Evolutionary conservation across 2,329 filamentous ascomycete species (phyloP), one percentile per base, ranked within the genome.

Genomic region (Paracoccidioides lutzii): DNA sequence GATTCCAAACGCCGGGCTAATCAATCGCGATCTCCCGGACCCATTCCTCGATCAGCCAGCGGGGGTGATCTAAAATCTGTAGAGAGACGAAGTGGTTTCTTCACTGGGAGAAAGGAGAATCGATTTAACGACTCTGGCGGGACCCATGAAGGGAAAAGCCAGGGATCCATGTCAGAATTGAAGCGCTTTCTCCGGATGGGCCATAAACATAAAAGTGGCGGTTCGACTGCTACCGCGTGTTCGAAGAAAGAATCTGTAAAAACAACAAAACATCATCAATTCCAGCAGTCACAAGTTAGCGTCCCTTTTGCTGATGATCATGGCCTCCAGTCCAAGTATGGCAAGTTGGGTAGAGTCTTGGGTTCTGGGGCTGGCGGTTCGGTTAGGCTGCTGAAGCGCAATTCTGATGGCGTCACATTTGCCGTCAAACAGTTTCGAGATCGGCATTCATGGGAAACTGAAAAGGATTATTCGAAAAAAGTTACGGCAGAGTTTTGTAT

Each of bases 401-500:
- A 84, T 65, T 90, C 88, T 60, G 93, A 98, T 66, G 87, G 87
- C 32, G 89, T 88, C 5, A 93, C 94, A 0, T 98, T 98, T 71
- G 93, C 93, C 0, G 93, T 97, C 54, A 98, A 98, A 72, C 91
- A 98, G 67, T 98, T 98, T 73, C 80, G 93, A 54, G 84, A 91
- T 55, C 83, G 89, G 38, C 91, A 98, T 71, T 84, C 87, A 0
- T 95, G 96, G 72, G 93, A 98, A 72, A 88, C 85, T 1, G 87
- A 96, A 67, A 89, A 88, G 65, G 93, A 97, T 63, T 98, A 98
- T 66, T 88, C 90, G 63, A 98, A 98, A 73, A 98, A 98, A 69
- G 83, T 98, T 49, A 98, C 93, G 0, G 91, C 93, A 2, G 93
- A 98, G 67, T 98, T 98, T 71, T 98, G 93, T 68, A 91, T 98